Evolutionary conservation across 768 basidiomycete species (phyloP), one percentile per base, ranked within the genome.

Genomic region (Lyophyllum semitale): DNA sequence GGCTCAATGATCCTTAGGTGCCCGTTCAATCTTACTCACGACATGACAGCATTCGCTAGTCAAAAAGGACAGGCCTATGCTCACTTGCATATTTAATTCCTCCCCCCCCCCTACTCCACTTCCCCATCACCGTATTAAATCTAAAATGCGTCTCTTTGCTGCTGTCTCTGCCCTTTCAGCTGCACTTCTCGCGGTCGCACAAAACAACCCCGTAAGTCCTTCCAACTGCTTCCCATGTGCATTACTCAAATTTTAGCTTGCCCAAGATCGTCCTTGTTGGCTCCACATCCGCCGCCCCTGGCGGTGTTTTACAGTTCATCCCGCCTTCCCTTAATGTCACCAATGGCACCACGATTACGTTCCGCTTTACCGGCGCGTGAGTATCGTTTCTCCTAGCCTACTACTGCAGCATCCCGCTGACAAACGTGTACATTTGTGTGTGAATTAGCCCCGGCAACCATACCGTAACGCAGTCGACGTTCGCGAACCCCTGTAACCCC

Each of bases 391-490:
- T 38, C n/a, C 37, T 38, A 5, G 37, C 17, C 17, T 18, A n/a
- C 4, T 18, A 5, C 17, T 38, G n/a, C n/a, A n/a, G n/a, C n/a
- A n/a, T n/a, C n/a, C n/a, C n/a, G n/a, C n/a, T n/a, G n/a, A n/a
- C n/a, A n/a, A n/a, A n/a, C n/a, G n/a, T n/a, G n/a, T n/a, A n/a
- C n/a, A n/a, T n/a, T n/a, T n/a, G n/a, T n/a, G n/a, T n/a, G n/a
- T n/a, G n/a, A n/a, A n/a, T n/a, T n/a, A 79, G 74, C 23, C 80
- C 81, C 1, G 81, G 81, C 55, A 82, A 82, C 64, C 82, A 84
- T 67, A 72, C 72, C 29, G 72, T 85, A 22, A 81, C 82, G 3
- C 83, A 85, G 63, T 79, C 81, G 9, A 61, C 73, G 0, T 80
- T 83, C 57, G 51, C 59, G 11, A 61, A 66, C 44, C 82, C 82